Percentiles rank a stretch among this genome's conserved stretches.
phyloP scores from a whole-genome alignment of 495 filamentous ascomycete genomes.

The Viridothelium virens region DNA sequence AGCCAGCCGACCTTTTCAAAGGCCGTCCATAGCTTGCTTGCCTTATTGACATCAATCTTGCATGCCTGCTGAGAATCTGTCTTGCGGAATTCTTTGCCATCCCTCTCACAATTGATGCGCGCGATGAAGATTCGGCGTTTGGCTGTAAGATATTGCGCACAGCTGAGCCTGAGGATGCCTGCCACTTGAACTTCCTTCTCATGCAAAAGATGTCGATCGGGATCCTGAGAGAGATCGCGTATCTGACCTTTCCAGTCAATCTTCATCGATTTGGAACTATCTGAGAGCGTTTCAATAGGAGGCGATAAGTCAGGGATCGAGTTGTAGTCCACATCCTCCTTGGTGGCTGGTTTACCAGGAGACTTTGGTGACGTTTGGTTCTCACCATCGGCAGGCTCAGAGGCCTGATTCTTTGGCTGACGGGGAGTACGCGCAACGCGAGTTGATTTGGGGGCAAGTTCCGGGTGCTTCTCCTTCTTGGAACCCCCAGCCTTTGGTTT shows the following conservation, averaged over 20 bases:
- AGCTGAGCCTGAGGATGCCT: slow-evolving; percentile 72
- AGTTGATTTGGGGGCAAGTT: slow-evolving; percentile 2
- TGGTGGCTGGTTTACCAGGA: slow-evolving; percentile 42
- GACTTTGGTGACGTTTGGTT: slow-evolving; percentile 29
- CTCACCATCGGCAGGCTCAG: slow-evolving; percentile 24
- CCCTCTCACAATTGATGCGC: slow-evolving; percentile 58
- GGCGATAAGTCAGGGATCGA: slow-evolving; percentile 72
- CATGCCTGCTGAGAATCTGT: slow-evolving; percentile 96
- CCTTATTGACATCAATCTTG: slow-evolving; percentile 99
- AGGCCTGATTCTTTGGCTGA: slow-evolving; percentile 19
- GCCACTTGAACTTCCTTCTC: slow-evolving; percentile 72
- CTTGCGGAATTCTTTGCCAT: slow-evolving; percentile 86
- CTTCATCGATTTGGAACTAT: slow-evolving; percentile 58
- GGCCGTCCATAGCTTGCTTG: slow-evolving; percentile 87
- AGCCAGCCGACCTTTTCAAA: slow-evolving; percentile 91
- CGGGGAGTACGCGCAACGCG: slow-evolving; percentile 24
- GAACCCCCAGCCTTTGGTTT: slow-evolving; percentile 12
- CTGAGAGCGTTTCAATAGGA: slow-evolving; percentile 54
- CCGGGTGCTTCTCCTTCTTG: slow-evolving; percentile 22
- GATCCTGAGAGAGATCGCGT: slow-evolving; percentile 72
- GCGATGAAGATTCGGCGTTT: slow-evolving; percentile 88
- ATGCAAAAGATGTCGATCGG: slow-evolving; percentile 68
- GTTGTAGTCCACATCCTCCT: slow-evolving; percentile 84
- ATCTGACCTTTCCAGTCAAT: slow-evolving; percentile 81
- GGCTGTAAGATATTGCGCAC: slow-evolving; percentile 86